Base-by-base conservation (phyloP, 208 protist genomes). In the Trypanosoma conorhini region DNA sequence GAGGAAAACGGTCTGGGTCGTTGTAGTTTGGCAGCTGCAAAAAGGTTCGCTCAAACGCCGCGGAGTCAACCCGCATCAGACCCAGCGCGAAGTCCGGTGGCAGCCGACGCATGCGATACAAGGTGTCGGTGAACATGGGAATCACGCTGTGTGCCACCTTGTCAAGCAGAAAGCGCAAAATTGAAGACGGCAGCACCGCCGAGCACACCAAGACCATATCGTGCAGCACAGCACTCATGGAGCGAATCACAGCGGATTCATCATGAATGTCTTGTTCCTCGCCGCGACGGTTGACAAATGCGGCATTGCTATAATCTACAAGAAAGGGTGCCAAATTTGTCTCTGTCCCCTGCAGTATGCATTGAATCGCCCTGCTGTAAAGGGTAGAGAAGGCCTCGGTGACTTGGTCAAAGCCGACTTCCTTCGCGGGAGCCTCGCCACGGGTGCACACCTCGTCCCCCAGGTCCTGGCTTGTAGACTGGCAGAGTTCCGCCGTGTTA, bases 1-100 rank as follows among this genome's bases (percentile, higher is more conserved):
- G 61, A 24, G 72, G 28, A 68, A 89, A 93, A 54, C 87, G 87
- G 17, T 83, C 67, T 0, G 91, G 88, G 71, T 93, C 86, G 74
- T 93, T 93, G 77, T 92, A 93, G 79, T 94, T 94, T 46, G 91
- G 91, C 50, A 94, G 74, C 74, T 93, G 81, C 65, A 96, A 74
- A 64, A 96, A 90, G 13, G 66, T 81, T 62, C 85, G 82, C 67
- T 96, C 87, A 38, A 96, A 67, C 44, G 87, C 85, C 10, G 85
- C 81, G 9, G 87, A 79, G 68, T 96, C 91, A 35, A 94, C 79
- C 10, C 88, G 83, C 83, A 94, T 87, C 22, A 71, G 62, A 52
- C 71, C 83, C 26, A 94, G 75, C 35, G 83, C 84, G 65, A 74
- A 66, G 26, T 90, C 86, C 48, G 85, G 74, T 5, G 84, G 75